phyloP scores from a whole-genome alignment of 768 basidiomycete species.

The Dioszegia aurantiaca region DNA sequence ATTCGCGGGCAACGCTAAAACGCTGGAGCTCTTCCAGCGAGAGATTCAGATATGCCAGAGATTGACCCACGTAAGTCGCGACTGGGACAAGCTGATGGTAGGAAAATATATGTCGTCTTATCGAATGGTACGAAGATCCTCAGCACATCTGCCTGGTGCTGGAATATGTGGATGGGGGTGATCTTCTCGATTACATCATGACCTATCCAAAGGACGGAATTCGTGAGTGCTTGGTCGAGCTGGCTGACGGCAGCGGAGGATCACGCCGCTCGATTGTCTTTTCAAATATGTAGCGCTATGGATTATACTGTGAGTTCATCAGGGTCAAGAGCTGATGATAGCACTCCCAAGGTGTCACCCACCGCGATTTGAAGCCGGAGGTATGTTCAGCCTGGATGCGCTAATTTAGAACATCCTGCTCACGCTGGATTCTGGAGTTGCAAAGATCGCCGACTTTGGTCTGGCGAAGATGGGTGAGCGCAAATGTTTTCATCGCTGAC shows the following conservation, averaged over 20 bases:
- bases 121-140: conserved; percentile 71
- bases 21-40: conserved; percentile 58
- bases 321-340: conserved; percentile 17
- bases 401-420: conserved; percentile 70
- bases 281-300: conserved; percentile 72
- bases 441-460: conserved; percentile 90
- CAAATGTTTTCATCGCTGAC: background rate
- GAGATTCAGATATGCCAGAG: conserved; percentile 76
- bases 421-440: conserved; percentile 89
- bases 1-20: conserved; percentile 42
- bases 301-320: conserved; percentile 45
- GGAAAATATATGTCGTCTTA: conserved; percentile 74
- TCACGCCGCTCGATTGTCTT: conserved; percentile 67
- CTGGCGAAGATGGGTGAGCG: conserved; percentile 70
- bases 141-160: conserved; percentile 62
- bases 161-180: conserved; percentile 82
- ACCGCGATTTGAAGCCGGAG: conserved; percentile 86
- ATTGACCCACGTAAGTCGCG: conserved; percentile 62
- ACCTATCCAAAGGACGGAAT: conserved; percentile 56
- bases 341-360: conserved; percentile 69
- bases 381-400: conserved; percentile 5
- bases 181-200: conserved; percentile 73
- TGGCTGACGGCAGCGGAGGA: conserved; percentile 53
- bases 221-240: conserved; percentile 55
- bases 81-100: conserved; percentile 20